Base-by-base conservation (phyloP, 257 asterid species). In the Nicotiana tomentosiformis region DNA sequence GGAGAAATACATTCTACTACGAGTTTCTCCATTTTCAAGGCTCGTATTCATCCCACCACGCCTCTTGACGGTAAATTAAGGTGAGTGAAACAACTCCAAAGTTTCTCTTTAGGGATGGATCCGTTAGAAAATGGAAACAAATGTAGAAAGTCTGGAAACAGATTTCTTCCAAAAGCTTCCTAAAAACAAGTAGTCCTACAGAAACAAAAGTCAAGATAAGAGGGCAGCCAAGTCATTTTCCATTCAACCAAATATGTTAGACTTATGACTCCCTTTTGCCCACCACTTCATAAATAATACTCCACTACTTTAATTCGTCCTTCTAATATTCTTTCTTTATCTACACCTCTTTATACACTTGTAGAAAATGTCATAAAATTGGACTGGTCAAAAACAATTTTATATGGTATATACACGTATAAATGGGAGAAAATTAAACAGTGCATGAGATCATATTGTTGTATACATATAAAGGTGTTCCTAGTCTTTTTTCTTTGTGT, bases 401-500 rank as follows among this genome's bases (percentile, higher is more conserved):
- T 43, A 43, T 43, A 43, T 43, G 3, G 51, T 43, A 9, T 43
- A 43, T 43, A 8, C 51, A 43, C 51, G 51, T 43, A 8, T 43
- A 43, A 43, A 43, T 43, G 12, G 51, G 0, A 69, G 53, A 67
- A 3, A 23, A 61, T 66, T 2, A 70, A 33, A 7, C n/a, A 23
- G 12, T 51, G 3, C 23, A 4, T 61, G 70, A 78, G 33, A 49
- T 46, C 82, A 77, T 23, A 23, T 1, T 1, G 30, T 12, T 66
- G 72, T 43, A 43, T 43, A 74, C 87, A 84, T 88, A 92, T 89
- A 88, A 91, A 88, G 90, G 87, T 65, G 77, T 55, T 69, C 20
- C 55, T 69, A 68, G 16, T 33, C 87, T 74, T 84, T 86, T 17
- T 81, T 81, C 86, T 84, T 85, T 82, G 83, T 86, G 88, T 84